phyloP scores from a whole-genome alignment of 106 monocot species.

The Dioscorea dumetorum region DNA sequence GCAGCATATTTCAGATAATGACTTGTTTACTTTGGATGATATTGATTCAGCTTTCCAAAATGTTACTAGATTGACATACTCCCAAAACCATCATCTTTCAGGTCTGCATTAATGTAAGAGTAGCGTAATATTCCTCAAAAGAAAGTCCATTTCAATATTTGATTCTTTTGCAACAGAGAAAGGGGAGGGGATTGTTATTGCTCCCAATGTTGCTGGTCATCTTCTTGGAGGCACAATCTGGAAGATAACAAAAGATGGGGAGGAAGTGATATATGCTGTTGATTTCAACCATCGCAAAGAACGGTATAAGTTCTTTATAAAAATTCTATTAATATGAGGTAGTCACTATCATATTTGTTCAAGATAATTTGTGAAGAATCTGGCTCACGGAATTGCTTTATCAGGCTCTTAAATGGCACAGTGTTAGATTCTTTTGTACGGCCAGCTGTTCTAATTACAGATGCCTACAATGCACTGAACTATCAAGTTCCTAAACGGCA shows the following conservation, averaged over 20 bases:
- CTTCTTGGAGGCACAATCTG: constrained; percentile 95
- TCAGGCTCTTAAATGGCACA: constrained; percentile 96
- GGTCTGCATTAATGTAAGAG: constrained; percentile 34
- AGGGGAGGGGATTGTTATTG: constrained; percentile 98
- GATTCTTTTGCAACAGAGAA: constrained; percentile 45
- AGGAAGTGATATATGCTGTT: constrained; percentile 99
- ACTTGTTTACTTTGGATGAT: constrained; percentile 92
- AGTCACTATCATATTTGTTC: neutral
- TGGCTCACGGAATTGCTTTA: constrained; percentile 17
- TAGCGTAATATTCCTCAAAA: neutral
- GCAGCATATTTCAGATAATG: constrained; percentile 97
- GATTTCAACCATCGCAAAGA: constrained; percentile 99
- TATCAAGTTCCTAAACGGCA: constrained; percentile 86
- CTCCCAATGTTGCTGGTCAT: constrained; percentile 96
- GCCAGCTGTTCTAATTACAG: constrained; percentile 97
- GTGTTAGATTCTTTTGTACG: constrained; percentile 96
- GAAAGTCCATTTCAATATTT: neutral
- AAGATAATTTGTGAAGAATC: neutral
- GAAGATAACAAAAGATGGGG: constrained; percentile 99
- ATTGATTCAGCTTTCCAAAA: constrained; percentile 89
- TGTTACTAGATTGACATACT: constrained; percentile 89
- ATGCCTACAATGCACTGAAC: constrained; percentile 96
- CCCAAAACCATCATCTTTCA: constrained; percentile 83
- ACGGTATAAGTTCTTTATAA: constrained; percentile 18
- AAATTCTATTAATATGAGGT: neutral